A percentile compares a stretch with the other conserved stretches of the same genome.
These are phyloP conservation scores for Paraphoma chrysanthemicola DNA, from an alignment of 2,329 filamentous ascomycete species.

Conservation along the genomic window DNA sequence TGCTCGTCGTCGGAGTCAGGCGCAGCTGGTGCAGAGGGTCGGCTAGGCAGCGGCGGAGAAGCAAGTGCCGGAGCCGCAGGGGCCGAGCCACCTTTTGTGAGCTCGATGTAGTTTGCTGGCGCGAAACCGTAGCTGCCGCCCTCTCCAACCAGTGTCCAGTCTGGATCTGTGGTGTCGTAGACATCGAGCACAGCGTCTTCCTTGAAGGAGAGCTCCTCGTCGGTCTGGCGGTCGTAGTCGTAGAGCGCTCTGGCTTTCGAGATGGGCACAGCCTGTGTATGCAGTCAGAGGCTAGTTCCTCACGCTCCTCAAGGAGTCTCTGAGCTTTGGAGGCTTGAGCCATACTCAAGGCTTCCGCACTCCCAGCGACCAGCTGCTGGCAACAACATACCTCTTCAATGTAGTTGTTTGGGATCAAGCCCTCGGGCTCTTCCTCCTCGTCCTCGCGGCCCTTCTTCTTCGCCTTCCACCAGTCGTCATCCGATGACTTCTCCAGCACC, in stretches of 20 bases:
- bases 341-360: no score
- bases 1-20: constrained; percentile 54
- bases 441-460: constrained; percentile 83
- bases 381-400: constrained; percentile 78
- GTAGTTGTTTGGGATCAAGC: constrained; percentile 93
- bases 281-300: constrained; percentile 10
- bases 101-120: constrained; percentile 93
- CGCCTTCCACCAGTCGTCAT: constrained; percentile 91
- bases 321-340: not conserved
- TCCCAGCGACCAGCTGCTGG: not conserved
- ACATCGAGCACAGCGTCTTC: constrained; percentile 85
- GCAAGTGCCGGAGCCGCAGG: constrained; percentile 39
- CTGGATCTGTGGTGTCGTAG: constrained; percentile 88
- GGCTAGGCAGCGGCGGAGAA: constrained; percentile 53
- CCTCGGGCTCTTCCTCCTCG: constrained; percentile 89
- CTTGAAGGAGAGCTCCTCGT: constrained; percentile 94
- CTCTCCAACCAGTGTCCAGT: constrained; percentile 92
- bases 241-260: constrained; percentile 89
- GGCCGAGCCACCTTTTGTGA: constrained; percentile 59
- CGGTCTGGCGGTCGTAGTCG: constrained; percentile 95
- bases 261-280: constrained; percentile 66
- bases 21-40: constrained; percentile 48
- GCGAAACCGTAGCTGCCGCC: constrained; percentile 91
- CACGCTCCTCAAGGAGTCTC: not conserved
- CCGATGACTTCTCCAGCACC: constrained; percentile 78